Evolutionary conservation across 805 yeast species (phyloP), one percentile per base, ranked within the genome.

Genomic region (Diddensiella transvaalensis): DNA sequence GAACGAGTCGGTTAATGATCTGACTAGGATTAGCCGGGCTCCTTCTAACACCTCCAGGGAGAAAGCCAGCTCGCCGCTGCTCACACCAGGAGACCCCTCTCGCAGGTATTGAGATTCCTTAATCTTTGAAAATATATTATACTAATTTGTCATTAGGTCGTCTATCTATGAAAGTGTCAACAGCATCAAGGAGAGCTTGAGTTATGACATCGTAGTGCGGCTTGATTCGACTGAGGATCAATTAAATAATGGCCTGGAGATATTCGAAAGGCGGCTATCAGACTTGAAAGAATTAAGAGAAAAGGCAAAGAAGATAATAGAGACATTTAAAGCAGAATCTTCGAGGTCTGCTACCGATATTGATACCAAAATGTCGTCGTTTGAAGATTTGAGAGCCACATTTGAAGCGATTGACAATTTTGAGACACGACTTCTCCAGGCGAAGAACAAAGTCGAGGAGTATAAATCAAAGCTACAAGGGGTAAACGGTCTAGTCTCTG

Each of bases 361-460:
- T 30, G 60, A 58, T 15, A 40, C 37, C 3, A 56, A 59, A n/a
- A 47, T 62, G 29, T 48, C 23, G n/a, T 48, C 47, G 21, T 51
- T 66, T 30, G 46, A 50, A n/a, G 37, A 44, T 3, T 55, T 66
- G 55, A 48, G 53, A 30, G 52, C 50, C 11, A 61, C 60, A 15
- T 51, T 57, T 11, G 48, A 47, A 8, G 49, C 39, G 4, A 47
- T 60, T 17, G 57, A 57, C 3, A 41, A 40, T 1, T 55, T 66
- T 36, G 61, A 60, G 24, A 42, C 39, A 3, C 54, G 64, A 4
- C 53, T 66, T 3, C 40, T 42, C 3, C 43, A 45, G 10, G 59
- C 67, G 6, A 40, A 52, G 11, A 43, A 35, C 2, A 52, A 54
- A 29, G 53, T 66, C 13, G 56, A 53, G 1, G 56, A 49, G 8